phyloP scores from a whole-genome alignment of 129 eudicot genomes.

The sunflower (Helianthus annuus) region DNA sequence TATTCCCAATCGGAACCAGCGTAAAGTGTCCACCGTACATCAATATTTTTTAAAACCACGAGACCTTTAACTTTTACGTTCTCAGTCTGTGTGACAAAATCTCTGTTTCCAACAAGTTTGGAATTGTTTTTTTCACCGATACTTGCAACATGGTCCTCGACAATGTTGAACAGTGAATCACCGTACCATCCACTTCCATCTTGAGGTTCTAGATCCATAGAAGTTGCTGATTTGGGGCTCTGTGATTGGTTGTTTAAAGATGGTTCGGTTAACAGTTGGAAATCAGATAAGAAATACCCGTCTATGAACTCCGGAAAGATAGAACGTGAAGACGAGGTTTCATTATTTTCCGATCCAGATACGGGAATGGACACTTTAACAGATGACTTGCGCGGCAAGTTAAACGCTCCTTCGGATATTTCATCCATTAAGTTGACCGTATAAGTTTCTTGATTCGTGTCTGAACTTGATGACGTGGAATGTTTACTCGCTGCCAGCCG shows the following conservation, averaged over 20 bases:
- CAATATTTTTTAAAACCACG: constrained; percentile 60
- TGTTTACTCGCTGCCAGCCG: constrained; percentile 44
- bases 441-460: constrained; percentile 32
- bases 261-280: constrained; percentile 51
- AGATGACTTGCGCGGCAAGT: constrained; percentile 24
- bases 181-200: constrained; percentile 77
- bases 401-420: constrained; percentile 81
- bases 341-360: constrained; percentile 32
- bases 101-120: constrained; percentile 25
- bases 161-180: constrained; percentile 46
- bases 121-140: constrained; percentile 21
- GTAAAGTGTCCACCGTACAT: constrained; percentile 71
- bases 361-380: constrained; percentile 26
- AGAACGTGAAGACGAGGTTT: constrained; percentile 32
- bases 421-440: constrained; percentile 68
- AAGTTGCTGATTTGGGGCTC: constrained; percentile 32
- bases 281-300: constrained; percentile 69
- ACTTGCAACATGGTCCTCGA: constrained; percentile 68
- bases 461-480: constrained; percentile 43
- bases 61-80: constrained; percentile 58
- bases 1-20: constrained; percentile 84
- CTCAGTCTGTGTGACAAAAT: constrained; percentile 27
- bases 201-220: constrained; percentile 34
- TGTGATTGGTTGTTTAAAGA: constrained; percentile 34
- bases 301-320: constrained; percentile 62